phyloP scores from a whole-genome alignment of 2,329 filamentous ascomycete species.

The Fusarium torreyae region DNA sequence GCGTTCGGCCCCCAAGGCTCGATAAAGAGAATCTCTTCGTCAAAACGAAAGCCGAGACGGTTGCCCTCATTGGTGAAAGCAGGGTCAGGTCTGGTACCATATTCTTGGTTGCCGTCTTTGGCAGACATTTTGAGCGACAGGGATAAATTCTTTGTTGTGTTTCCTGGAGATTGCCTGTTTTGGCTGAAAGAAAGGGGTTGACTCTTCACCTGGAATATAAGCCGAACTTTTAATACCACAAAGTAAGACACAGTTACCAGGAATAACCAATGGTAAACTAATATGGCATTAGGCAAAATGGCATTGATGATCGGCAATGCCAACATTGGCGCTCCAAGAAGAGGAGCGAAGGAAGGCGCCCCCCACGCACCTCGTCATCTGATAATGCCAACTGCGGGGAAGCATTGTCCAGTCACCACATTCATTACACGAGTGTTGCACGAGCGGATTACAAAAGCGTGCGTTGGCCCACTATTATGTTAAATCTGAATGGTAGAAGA shows the following conservation, averaged over 20 bases:
- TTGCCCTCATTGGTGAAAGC: conserved; percentile 39
- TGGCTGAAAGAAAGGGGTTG: background rate
- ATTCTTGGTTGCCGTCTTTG: conserved; percentile 30
- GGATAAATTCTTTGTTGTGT: background rate
- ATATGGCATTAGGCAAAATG: conserved; percentile 19
- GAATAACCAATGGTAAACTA: conserved; percentile 1
- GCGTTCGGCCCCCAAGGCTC: conserved; percentile 65
- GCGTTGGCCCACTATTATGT: background rate
- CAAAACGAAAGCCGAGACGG: conserved; percentile 53
- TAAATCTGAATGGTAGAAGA: background rate
- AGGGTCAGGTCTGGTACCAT: conserved; percentile 35
- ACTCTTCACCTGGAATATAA: background rate
- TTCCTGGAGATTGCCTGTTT: background rate
- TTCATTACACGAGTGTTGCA: background rate
- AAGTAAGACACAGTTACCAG: background rate
- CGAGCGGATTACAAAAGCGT: background rate
- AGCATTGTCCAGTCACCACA: background rate
- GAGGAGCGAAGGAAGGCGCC: background rate
- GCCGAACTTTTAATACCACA: conserved; percentile 17
- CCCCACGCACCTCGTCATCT: background rate
- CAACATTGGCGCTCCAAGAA: background rate
- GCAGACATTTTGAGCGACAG: conserved; percentile 3
- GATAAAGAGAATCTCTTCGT: conserved; percentile 64
- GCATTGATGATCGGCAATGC: conserved; percentile 6
- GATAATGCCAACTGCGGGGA: background rate